Evolutionary conservation across 306 rosid species (phyloP).

Genomic region (Cicer judaicum): DNA sequence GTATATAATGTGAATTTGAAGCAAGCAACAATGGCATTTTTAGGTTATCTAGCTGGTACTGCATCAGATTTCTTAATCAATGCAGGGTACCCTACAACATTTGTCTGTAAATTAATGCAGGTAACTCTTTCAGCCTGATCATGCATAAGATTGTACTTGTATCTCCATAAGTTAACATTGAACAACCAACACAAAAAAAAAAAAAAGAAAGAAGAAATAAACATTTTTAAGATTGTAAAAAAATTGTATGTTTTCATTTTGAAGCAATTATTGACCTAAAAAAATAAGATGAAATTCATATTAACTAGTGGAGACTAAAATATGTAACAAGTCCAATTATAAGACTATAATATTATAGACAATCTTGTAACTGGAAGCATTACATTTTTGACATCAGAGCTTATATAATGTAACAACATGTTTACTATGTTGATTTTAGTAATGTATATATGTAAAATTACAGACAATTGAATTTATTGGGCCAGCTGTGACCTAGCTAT

Average conservation of each 20-base stretch:
- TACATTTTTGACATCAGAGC: too few relatives aligned
- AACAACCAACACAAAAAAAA: not conserved
- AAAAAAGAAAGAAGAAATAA: not conserved
- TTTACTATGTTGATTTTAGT: conserved; percentile 26
- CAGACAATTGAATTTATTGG: conserved; percentile 91
- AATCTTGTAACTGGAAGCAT: too few relatives aligned
- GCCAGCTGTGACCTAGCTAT: conserved; percentile 77
- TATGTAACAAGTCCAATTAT: too few relatives aligned
- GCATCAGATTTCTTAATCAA: conserved; percentile 70
- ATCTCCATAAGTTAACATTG: conserved; percentile 19
- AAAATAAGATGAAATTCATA: not conserved
- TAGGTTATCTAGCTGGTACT: conserved; percentile 78
- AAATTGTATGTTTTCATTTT: not conserved
- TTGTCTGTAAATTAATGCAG: conserved; percentile 88
- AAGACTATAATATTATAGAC: too few relatives aligned
- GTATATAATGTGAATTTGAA: conserved; percentile 83
- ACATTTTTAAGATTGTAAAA: not conserved
- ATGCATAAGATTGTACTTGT: not conserved
- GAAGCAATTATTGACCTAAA: conserved; percentile 23
- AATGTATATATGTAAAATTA: conserved; percentile 24
- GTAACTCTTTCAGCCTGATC: conserved; percentile 45
- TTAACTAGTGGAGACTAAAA: not conserved
- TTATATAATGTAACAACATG: too few relatives aligned
- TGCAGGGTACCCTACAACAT: conserved; percentile 65
- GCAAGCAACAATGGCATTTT: conserved; percentile 92